Evolutionary conservation across 2,329 filamentous ascomycete genomes (phyloP).

Genomic region (Phialocephala sp.): DNA sequence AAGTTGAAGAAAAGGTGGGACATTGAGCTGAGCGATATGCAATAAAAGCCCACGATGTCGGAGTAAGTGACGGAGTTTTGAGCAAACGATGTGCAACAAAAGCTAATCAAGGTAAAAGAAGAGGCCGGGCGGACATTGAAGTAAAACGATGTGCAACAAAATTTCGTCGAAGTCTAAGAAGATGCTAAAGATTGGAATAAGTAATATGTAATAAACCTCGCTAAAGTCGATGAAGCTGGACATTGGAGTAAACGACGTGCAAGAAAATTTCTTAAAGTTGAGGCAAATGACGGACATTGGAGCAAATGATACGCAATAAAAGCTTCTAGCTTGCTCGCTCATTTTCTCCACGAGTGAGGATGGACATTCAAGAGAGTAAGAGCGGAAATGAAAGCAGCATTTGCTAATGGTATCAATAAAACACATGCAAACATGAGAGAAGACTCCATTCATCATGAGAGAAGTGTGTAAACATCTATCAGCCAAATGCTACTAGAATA

Average conservation of each 20-base stretch:
- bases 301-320: neutral
- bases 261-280: neutral
- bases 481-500: conserved; percentile 12
- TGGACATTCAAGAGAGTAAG: neutral
- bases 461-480: conserved; percentile 24
- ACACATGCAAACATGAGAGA: neutral
- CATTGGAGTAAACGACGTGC: no score
- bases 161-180: no score
- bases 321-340: neutral
- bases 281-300: neutral
- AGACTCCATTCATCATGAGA: conserved; percentile 19
- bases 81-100: no score
- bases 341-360: neutral
- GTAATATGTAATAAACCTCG: no score
- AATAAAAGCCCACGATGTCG: no score
- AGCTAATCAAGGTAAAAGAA: neutral
- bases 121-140: neutral
- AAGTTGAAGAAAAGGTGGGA: no score
- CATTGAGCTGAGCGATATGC: no score
- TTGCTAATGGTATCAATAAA: neutral
- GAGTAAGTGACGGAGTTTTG: no score
- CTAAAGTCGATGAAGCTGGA: no score
- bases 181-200: no score
- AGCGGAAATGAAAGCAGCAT: neutral
- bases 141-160: no score